phyloP scores from a whole-genome alignment of 257 asterid species.

The Penstemon davidsonii region DNA sequence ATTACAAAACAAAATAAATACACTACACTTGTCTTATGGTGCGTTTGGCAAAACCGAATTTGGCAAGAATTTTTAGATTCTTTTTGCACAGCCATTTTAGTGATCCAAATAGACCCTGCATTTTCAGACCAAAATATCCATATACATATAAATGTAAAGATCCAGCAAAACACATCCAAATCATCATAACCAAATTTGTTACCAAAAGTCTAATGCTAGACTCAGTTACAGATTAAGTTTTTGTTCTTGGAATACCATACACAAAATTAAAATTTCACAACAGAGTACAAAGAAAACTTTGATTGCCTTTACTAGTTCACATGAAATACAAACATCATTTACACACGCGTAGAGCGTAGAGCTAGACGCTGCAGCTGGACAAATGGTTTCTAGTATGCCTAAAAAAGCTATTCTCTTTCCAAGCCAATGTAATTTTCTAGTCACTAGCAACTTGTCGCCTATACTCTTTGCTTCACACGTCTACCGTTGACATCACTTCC shows the following conservation, averaged over 20 bases:
- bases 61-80: too few relatives aligned
- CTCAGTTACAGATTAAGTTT: not conserved
- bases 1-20: too few relatives aligned
- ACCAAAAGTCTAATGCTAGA: not conserved
- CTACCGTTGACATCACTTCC: constrained; percentile 78
- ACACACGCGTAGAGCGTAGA: constrained; percentile 28
- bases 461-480: constrained; percentile 85
- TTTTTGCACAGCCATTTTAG: too few relatives aligned
- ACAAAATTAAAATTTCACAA: not conserved
- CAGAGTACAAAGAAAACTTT: constrained; percentile 1
- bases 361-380: constrained; percentile 28
- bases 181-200: not conserved
- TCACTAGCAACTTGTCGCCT: constrained; percentile 27
- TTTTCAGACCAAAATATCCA: too few relatives aligned
- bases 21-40: too few relatives aligned
- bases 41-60: too few relatives aligned
- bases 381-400: constrained; percentile 32
- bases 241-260: not conserved
- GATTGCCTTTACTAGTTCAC: constrained; percentile 10
- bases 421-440: constrained; percentile 11
- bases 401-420: constrained; percentile 31
- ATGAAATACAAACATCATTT: constrained; percentile 28
- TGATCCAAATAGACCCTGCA: too few relatives aligned
- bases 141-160: too few relatives aligned
- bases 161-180: not conserved